Base-by-base conservation (phyloP, 179 eudicot genomes). In the Beta lomatogona region DNA sequence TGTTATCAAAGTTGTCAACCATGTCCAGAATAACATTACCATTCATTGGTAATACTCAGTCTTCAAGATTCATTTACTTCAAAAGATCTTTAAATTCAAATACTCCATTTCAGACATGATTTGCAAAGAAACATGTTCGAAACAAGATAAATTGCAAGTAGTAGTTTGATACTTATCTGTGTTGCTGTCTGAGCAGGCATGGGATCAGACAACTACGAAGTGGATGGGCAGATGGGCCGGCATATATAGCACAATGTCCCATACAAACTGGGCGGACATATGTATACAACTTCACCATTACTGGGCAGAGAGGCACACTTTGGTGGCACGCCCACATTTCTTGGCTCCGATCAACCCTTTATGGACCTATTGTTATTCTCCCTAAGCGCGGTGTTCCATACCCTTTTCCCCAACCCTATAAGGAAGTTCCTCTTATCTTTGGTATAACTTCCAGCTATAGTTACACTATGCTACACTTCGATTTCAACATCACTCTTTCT, bases 181-280 rank as follows among this genome's bases (percentile, higher is more conserved):
- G 53, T n/a, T 22, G 21, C 52, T 60, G 66, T 74, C 41, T 61
- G 58, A 54, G 46, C 85, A 86, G 86, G 84, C 86, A 86, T 71
- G 88, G 88, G 22, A 71, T 86, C 41, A 74, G 85, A 22, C 88
- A 83, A 21, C 75, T 83, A 19, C 75, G 71, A 75, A 86, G 83
- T 65, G 88, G 86, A 48, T 86, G 88, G 88, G 88, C 86, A 19
- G 88, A 86, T 54, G 88, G 88, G 13, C 88, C 88, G 5, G 86
- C 86, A 63, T 86, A 86, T 9, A 78, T 80, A 60, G 68, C 88
- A 36, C 86, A 86, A 25, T 86, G 88, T 41, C 88, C 88, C 3
- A 81, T 86, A 9, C 85, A 81, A 83, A 86, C 81, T 0, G 88
- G 88, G 9, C 85, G 83, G 65, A 73, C 82, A 22, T 86, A 83